Conservation (phyloP, 2,329 filamentous ascomycete genomes). For the Colletotrichum agaves region DNA sequence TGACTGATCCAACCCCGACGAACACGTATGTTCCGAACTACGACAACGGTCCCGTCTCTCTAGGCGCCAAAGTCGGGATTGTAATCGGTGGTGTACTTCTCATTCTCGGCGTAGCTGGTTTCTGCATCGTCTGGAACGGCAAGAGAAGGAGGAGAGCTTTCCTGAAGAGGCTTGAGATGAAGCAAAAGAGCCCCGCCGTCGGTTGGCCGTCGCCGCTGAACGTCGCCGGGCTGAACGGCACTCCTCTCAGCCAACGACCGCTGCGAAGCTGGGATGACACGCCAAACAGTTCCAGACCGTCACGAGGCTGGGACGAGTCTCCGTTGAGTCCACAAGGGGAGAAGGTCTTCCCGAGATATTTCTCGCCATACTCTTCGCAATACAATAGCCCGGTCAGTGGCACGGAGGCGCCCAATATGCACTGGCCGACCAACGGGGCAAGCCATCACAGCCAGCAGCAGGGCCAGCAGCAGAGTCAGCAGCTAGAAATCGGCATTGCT, state of each 20-base stretch:
- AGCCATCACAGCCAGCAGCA: constrained; percentile 30
- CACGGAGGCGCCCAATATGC: constrained; percentile 47
- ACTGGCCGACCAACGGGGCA: constrained; percentile 50
- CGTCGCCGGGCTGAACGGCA: constrained; percentile 39
- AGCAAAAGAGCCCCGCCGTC: constrained; percentile 46
- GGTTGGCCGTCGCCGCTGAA: constrained; percentile 55
- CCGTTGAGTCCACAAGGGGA: constrained; percentile 57
- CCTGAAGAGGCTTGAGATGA: constrained; percentile 57
- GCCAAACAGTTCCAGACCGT: constrained; percentile 63
- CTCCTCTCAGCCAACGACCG: constrained; percentile 47
- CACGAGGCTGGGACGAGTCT: constrained; percentile 62
- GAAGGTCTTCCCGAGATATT: constrained; percentile 57
- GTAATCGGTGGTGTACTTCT: constrained; percentile 61
- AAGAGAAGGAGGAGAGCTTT: constrained; percentile 64
- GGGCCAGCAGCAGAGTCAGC: constrained; percentile 35
- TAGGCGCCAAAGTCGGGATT: constrained; percentile 69
- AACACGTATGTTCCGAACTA: constrained; percentile 53
- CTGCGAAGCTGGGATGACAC: constrained; percentile 62
- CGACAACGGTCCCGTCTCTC: constrained; percentile 57
- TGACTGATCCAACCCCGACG: constrained; percentile 59
- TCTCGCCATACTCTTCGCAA: constrained; percentile 69
- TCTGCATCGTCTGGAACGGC: constrained; percentile 65
- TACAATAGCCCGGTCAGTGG: constrained; percentile 50
- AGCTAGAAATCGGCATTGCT: constrained; percentile 54
- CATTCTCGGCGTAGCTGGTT: constrained; percentile 60